Percentiles rank a stretch among this genome's conserved stretches.
Evolutionary conservation across 371 early-diverging fungal species (phyloP).

Genomic region (Mortierella sp.): DNA sequence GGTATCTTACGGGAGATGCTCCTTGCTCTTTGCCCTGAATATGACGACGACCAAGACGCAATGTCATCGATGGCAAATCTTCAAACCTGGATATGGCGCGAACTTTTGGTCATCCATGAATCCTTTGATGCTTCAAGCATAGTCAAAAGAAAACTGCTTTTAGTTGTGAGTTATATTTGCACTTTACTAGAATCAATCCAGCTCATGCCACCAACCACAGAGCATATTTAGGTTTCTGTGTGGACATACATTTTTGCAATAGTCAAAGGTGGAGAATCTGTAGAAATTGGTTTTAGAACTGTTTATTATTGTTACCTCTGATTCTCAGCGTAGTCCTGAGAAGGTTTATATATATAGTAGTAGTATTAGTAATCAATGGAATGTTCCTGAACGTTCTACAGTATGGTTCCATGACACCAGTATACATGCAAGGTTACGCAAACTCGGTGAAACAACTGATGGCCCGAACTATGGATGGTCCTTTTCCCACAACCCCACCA

Average conservation of each 20-base stretch:
- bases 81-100: conserved; percentile 7
- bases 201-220: conserved; percentile 9
- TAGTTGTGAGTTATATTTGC: conserved; percentile 9
- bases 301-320: too few species aligned
- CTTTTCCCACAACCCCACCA: too few species aligned
- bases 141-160: neutral
- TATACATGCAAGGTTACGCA: too few species aligned
- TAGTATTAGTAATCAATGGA: too few species aligned
- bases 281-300: too few species aligned
- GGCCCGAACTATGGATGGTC: too few species aligned
- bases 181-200: neutral
- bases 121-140: neutral
- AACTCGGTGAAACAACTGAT: too few species aligned
- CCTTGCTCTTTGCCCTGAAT: conserved; percentile 8
- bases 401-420: too few species aligned
- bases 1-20: conserved; percentile 1
- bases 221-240: conserved; percentile 24
- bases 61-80: neutral
- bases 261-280: too few species aligned
- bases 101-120: neutral
- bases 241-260: conserved; percentile 14
- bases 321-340: too few species aligned
- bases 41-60: conserved; percentile 13
- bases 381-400: too few species aligned
- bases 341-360: too few species aligned